A percentile compares a stretch with the other conserved stretches of the same genome.
phyloP scores from a whole-genome alignment of 441 rosid genomes.

The Manihot esculenta region DNA sequence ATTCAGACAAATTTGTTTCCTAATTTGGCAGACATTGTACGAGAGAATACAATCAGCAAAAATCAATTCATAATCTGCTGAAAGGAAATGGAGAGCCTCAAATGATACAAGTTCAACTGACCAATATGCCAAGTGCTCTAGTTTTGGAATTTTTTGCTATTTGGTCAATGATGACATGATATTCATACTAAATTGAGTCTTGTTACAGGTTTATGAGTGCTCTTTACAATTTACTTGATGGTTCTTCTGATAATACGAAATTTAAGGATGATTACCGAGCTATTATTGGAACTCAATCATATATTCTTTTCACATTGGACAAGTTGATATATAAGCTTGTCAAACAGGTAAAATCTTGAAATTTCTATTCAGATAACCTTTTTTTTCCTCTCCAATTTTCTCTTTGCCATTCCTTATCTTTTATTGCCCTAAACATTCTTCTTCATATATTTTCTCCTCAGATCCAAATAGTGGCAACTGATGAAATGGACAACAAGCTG shows the following conservation, averaged over 20 bases:
- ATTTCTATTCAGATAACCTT: constrained; percentile 2
- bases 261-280: constrained; percentile 98
- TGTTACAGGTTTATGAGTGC: constrained; percentile 82
- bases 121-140: constrained; percentile 75
- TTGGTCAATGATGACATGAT: constrained; percentile 11
- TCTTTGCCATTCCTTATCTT: not conserved
- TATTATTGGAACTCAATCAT: constrained; percentile 95
- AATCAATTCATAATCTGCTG: constrained; percentile 83
- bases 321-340: constrained; percentile 90
- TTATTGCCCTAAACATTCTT: not conserved
- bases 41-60: constrained; percentile 93
- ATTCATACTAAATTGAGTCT: constrained; percentile 14
- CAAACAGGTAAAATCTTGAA: constrained; percentile 62
- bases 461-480: constrained; percentile 84
- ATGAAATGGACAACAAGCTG: constrained; percentile 89
- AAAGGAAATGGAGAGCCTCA: constrained; percentile 89
- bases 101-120: constrained; percentile 64
- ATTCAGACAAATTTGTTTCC: constrained; percentile 13
- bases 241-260: constrained; percentile 90
- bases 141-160: constrained; percentile 19
- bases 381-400: not conserved
- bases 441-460: constrained; percentile 29
- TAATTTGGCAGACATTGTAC: constrained; percentile 63
- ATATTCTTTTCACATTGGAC: constrained; percentile 91
- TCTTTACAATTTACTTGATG: constrained; percentile 91